Evolutionary conservation across 1,284 basidiomycete genomes (phyloP), one percentile per base, ranked within the genome.

Genomic region (Irpex sp.): DNA sequence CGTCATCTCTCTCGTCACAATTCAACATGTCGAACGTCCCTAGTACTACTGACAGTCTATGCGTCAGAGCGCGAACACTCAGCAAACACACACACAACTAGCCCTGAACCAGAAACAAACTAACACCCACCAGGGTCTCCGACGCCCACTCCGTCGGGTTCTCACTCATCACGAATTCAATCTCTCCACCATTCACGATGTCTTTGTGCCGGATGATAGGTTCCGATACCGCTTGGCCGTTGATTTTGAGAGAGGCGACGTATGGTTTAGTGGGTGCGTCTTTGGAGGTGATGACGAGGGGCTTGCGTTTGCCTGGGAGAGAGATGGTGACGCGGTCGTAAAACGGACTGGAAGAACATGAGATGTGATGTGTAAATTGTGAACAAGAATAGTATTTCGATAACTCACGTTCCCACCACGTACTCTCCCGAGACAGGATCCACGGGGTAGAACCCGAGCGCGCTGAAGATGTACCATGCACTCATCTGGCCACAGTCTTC

Each of bases 401-500:
- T 36, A 37, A 17, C 49, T 52, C n/a, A 89, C 83, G 87, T 85
- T 66, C 91, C 91, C 52, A 93, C 79, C 60, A 93, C 80, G 64
- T 93, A 93, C 68, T 86, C 84, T 6, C 84, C 84, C 0, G 87
- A 89, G 0, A 89, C 88, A 0, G 92, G 91, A 71, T 93, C 87
- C 59, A 94, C 91, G n/a, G 92, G 92, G 70, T 94, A 95, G 75
- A 94, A 90, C 0, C 93, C 92, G 71, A 95, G 79, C 1, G 89
- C 86, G 54, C 86, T 87, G 76, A 93, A 94, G 9, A 93, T 80
- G 71, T 89, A 94, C 92, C 92, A 94, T 0, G 92, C 89, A 69
- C 88, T 91, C 91, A 94, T 94, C 73, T 94, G 93, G 0, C 93
- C 92, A 68, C 92, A 94, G 70, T 95, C 93, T 73, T 95, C 93